Evolutionary conservation across 768 basidiomycete species (phyloP).

Genomic region (Nevesoporus exiguus): DNA sequence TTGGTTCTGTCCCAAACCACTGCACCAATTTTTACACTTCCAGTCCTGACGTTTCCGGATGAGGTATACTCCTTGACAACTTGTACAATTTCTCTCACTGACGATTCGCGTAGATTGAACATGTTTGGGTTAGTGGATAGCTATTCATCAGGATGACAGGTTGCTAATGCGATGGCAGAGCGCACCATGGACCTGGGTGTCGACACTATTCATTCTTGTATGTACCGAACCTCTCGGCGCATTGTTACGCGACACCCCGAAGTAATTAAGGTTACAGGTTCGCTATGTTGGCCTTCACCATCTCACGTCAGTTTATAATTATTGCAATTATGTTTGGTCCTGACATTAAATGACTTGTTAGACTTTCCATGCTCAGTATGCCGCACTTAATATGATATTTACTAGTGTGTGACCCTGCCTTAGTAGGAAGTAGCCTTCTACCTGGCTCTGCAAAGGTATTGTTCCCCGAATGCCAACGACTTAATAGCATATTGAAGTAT

Average conservation of each 20-base stretch:
- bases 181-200: not conserved
- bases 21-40: not conserved
- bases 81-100: not conserved
- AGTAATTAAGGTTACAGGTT: not conserved
- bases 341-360: not conserved
- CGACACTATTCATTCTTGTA: not conserved
- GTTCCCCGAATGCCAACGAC: not conserved
- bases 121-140: not conserved
- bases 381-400: not conserved
- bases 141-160: not conserved
- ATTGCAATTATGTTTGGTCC: not conserved
- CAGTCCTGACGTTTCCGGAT: conserved; percentile 8
- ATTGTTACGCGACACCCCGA: not conserved
- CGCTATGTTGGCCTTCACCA: not conserved
- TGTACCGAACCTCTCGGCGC: no score
- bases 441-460: not conserved
- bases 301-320: not conserved
- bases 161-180: not conserved
- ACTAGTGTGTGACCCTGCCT: not conserved
- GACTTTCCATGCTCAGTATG: not conserved
- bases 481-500: not conserved
- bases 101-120: not conserved
- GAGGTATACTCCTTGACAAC: conserved; percentile 1
- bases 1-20: not conserved
- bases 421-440: conserved; percentile 6